Conservation (phyloP, 768 basidiomycete genomes). For the Tremella fuciformis region DNA sequence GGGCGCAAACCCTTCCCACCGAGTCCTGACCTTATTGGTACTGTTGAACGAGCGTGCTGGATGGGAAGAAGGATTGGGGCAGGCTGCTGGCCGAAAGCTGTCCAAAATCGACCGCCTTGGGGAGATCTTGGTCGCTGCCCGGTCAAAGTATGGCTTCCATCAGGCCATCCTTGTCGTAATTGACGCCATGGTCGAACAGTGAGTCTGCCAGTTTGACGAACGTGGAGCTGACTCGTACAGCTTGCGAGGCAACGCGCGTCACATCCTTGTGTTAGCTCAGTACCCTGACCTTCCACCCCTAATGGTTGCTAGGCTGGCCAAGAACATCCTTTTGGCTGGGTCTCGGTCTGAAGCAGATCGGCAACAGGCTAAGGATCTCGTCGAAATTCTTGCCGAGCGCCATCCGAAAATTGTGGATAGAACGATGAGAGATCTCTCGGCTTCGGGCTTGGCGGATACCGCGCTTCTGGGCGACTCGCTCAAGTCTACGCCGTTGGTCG, state of each 20-base stretch:
- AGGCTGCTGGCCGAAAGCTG: slow-evolving; percentile 23
- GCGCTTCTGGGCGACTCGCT: neutral
- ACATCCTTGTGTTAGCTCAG: slow-evolving; percentile 8
- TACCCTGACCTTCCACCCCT: slow-evolving; percentile 20
- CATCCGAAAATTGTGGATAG: slow-evolving; percentile 34
- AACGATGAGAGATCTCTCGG: slow-evolving; percentile 15
- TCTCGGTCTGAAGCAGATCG: neutral
- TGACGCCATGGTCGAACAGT: slow-evolving; percentile 16
- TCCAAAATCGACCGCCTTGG: slow-evolving; percentile 29
- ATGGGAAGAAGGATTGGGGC: slow-evolving; percentile 27
- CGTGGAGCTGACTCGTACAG: slow-evolving; percentile 13
- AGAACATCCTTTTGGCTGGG: no score
- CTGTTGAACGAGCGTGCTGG: slow-evolving; percentile 39
- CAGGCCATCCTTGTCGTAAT: slow-evolving; percentile 27
- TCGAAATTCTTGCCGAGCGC: slow-evolving; percentile 31
- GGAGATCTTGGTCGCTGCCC: slow-evolving; percentile 29
- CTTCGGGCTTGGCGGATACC: slow-evolving; percentile 3
- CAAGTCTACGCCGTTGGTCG: slow-evolving; percentile 20
- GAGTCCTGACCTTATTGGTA: slow-evolving; percentile 43
- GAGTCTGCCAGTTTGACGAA: slow-evolving; percentile 2
- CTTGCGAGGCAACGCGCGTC: neutral
- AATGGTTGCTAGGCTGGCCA: slow-evolving; percentile 18
- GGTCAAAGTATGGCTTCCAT: slow-evolving; percentile 42
- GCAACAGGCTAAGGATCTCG: slow-evolving; percentile 10
- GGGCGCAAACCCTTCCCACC: slow-evolving; percentile 43